Evolutionary conservation across 345 rosid species (phyloP).

Genomic region (Brassica juncea): DNA sequence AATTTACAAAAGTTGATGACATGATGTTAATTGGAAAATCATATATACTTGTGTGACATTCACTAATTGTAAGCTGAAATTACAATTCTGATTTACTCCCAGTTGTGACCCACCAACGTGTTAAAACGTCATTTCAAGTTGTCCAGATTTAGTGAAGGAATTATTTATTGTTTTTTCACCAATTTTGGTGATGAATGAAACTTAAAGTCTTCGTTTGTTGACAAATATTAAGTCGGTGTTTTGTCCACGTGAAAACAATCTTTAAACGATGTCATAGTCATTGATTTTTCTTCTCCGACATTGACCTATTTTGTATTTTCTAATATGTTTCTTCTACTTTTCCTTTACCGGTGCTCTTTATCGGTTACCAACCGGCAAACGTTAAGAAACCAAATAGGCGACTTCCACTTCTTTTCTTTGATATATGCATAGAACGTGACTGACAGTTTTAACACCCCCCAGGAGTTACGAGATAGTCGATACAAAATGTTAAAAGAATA

Average conservation of each 20-base stretch:
- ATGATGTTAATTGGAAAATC: not conserved
- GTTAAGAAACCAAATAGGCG: not conserved
- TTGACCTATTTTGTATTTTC: slow-evolving; percentile 2
- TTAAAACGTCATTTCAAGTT: not conserved
- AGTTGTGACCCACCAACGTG: not conserved
- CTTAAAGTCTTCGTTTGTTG: not conserved
- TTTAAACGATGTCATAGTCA: not conserved
- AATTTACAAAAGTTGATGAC: not conserved
- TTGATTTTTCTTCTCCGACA: not conserved
- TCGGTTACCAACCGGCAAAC: not conserved
- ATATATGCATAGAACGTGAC: not conserved
- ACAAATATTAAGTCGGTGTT: not conserved
- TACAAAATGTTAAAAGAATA: slow-evolving; percentile 1
- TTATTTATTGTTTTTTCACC: not conserved
- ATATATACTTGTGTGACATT: not conserved
- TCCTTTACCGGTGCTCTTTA: not conserved
- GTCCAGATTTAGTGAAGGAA: not conserved
- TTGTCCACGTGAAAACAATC: not conserved
- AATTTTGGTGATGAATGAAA: not conserved
- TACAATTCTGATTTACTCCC: not conserved
- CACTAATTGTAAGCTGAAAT: not conserved
- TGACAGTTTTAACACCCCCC: not conserved
- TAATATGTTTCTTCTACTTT: not conserved
- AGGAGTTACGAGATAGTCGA: not conserved
- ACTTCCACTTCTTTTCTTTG: not conserved